These are phyloP conservation scores for Pisolithus tinctorius DNA, from an alignment of 768 basidiomycete genomes.

Conservation along the genomic window DNA sequence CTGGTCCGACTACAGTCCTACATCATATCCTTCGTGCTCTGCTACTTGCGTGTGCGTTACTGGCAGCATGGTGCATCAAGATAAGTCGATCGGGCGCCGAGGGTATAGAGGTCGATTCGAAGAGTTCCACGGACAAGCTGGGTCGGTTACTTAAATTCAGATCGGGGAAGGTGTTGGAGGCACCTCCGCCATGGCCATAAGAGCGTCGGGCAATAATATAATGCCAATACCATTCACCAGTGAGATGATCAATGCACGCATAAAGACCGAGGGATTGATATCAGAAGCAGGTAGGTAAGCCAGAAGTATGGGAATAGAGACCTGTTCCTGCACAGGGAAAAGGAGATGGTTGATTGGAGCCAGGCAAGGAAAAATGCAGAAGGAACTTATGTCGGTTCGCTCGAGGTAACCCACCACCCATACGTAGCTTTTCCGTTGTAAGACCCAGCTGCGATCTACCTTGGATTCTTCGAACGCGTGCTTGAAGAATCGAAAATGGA, in stretches of 20 bases:
- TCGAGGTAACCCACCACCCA: no score
- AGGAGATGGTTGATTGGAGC: slow-evolving; percentile 2
- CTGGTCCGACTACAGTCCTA: no score
- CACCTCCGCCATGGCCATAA: slow-evolving; percentile 16
- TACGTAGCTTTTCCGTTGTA: no score
- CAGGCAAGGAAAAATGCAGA: slow-evolving; percentile 2
- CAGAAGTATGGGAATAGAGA: slow-evolving; percentile 39
- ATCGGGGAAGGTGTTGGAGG: slow-evolving; percentile 16
- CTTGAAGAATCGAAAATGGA: slow-evolving; percentile 1
- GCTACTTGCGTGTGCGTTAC: no score
- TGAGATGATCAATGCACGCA: slow-evolving; percentile 49
- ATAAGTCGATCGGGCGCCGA: no score
- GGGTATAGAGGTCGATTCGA: no score
- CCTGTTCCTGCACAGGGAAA: slow-evolving; percentile 8
- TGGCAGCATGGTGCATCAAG: no score
- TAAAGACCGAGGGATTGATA: slow-evolving; percentile 39
- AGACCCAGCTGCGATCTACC: no score
- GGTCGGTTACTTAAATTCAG: not conserved
- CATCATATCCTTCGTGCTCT: no score
- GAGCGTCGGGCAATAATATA: slow-evolving; percentile 15
- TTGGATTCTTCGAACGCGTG: not conserved
- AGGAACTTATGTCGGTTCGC: no score
- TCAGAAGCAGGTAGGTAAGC: slow-evolving; percentile 32
- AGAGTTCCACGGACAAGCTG: no score
- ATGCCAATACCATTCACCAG: slow-evolving; percentile 41